phyloP scores from a whole-genome alignment of 169 alveolate genomes.

The Cyclospora cayetanensis region DNA sequence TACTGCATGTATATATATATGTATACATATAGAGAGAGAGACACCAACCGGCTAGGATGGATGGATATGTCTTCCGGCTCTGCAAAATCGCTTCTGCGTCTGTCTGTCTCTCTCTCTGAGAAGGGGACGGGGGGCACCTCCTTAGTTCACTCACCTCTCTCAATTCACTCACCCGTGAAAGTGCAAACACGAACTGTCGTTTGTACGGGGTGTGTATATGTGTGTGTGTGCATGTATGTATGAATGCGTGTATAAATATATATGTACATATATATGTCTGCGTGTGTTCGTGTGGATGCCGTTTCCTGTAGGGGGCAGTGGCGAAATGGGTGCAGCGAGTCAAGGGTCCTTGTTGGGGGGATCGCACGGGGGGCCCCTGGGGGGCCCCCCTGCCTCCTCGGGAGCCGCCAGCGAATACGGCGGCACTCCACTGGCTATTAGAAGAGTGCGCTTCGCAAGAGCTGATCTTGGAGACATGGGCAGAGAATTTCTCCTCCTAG shows the following conservation, averaged over 20 bases:
- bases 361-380: not conserved
- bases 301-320: not conserved
- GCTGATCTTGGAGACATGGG: slow-evolving; percentile 90
- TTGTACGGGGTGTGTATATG: not conserved
- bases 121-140: too few species aligned
- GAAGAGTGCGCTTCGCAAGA: slow-evolving; percentile 86
- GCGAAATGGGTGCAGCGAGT: not conserved
- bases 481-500: slow-evolving; percentile 85
- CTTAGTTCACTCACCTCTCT: too few species aligned
- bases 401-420: slow-evolving; percentile 78
- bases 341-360: not conserved
- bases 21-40: not conserved
- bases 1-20: not conserved
- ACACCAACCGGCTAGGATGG: not conserved
- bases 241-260: not conserved
- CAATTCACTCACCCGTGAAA: too few species aligned
- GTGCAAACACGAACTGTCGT: too few species aligned
- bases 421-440: slow-evolving; percentile 84
- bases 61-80: too few species aligned
- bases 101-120: too few species aligned
- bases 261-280: not conserved
- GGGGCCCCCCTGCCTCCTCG: not conserved
- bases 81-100: too few species aligned
- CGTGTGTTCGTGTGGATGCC: too few species aligned
- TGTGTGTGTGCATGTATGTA: not conserved